Conservation (phyloP, 1,139 yeast species). For the Casaregolazyma suthepensis region DNA sequence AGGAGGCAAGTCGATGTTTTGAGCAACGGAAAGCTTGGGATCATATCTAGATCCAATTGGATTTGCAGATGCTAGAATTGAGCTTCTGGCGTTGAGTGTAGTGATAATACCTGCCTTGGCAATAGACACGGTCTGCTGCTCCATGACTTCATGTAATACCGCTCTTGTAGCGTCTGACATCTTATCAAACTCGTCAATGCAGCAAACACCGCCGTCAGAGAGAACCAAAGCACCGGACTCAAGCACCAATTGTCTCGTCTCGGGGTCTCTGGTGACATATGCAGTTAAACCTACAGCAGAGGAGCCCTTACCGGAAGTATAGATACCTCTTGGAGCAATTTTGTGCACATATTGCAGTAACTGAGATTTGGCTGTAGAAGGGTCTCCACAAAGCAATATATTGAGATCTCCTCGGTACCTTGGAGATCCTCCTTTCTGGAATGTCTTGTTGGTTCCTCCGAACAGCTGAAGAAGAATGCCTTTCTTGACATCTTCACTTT, state of each 20-base stretch:
- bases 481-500: slow-evolving; percentile 93
- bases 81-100: slow-evolving; percentile 91
- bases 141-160: slow-evolving; percentile 97
- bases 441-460: slow-evolving; percentile 91
- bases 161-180: slow-evolving; percentile 94
- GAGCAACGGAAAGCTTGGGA: slow-evolving; percentile 87
- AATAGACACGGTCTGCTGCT: slow-evolving; percentile 95
- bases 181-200: slow-evolving; percentile 97
- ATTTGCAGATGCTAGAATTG: slow-evolving; percentile 92
- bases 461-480: slow-evolving; percentile 87
- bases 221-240: slow-evolving; percentile 96
- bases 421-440: slow-evolving; percentile 74
- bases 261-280: slow-evolving; percentile 88
- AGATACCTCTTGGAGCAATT: slow-evolving; percentile 95
- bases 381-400: slow-evolving; percentile 90
- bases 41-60: slow-evolving; percentile 96
- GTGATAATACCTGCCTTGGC: slow-evolving; percentile 98
- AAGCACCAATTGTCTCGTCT: slow-evolving; percentile 84
- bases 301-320: slow-evolving; percentile 97
- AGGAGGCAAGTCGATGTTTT: slow-evolving; percentile 94
- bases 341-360: slow-evolving; percentile 89
- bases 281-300: slow-evolving; percentile 99
- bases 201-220: slow-evolving; percentile 97
- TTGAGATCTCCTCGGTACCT: slow-evolving; percentile 94
- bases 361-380: slow-evolving; percentile 96